Base-by-base conservation (phyloP, 2,329 filamentous ascomycete species). In the Fusarium pininemorale region DNA sequence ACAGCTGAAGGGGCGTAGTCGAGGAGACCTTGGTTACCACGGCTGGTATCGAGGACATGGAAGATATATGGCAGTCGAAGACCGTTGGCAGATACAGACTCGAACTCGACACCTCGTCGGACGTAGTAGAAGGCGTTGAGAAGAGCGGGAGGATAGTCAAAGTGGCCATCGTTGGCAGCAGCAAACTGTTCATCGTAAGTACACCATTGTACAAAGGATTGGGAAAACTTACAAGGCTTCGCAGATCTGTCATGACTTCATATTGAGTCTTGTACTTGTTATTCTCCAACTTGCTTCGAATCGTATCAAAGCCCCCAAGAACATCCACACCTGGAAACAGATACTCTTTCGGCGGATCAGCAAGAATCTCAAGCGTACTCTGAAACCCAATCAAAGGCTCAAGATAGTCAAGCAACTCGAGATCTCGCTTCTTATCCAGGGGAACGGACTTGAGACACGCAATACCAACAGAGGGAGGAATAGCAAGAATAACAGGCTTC, bases 401-500 rank as follows among this genome's bases (percentile, higher is more conserved):
- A 2, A 78, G 48, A 20, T 75, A 78, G 18, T 78, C 73, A 7
- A 78, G 53, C 22, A 78, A 47, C 28, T 68, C 73, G 38, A 78
- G 66, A 28, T 78, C 76, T 10, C 76, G 68, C 38, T 77, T 45
- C 64, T 76, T 78, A 18, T 75, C 73, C 24, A 78, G 48, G 16
- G 76, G 76, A 28, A 78, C 69, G 15, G 75, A 77, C 47, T 78
- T 78, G 48, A 78, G 66, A 50, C 76, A 78, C 5, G 75, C 72
- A 32, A 78, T 63, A 4, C 67, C 76, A 9, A 74, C 53, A 12
- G 76, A 78, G 1, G 75, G 75, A 8, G 67, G 65, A 18, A 77
- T 65, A 35, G 60, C 60, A 2, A 78, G 62, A 15, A 68, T 41
- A 18, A 64, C 61, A 12, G 59, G 7, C 2, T 61, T 28, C 3